Evolutionary conservation across 2,329 filamentous ascomycete species (phyloP).

Genomic region (Claviceps purpurea): DNA sequence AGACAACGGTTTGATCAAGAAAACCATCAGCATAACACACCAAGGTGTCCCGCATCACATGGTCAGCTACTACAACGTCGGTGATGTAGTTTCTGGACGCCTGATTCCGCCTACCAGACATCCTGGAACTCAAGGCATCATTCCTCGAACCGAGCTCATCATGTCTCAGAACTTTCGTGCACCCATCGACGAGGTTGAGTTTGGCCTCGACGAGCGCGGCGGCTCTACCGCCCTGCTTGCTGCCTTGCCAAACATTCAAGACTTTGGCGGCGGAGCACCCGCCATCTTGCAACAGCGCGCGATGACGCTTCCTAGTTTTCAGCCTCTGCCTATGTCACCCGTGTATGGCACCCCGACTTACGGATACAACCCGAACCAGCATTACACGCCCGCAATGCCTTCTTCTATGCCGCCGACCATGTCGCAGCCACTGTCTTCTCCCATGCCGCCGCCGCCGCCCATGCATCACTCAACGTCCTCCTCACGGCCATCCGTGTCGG

Average conservation of each 20-base stretch:
- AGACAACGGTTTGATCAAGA: constrained; percentile 70
- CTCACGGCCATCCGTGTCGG: constrained; percentile 8
- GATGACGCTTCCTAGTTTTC: constrained; percentile 13
- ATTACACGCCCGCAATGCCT: constrained; percentile 4
- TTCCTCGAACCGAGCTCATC: constrained; percentile 44
- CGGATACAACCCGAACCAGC: constrained; percentile 3
- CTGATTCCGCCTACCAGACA: constrained; percentile 47
- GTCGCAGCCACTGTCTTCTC: constrained; percentile 1
- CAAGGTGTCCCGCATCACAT: constrained; percentile 69
- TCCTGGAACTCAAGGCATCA: constrained; percentile 21
- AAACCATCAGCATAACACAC: constrained; percentile 73
- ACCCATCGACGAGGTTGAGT: constrained; percentile 47
- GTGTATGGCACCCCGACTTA: constrained; percentile 5
- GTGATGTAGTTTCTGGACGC: constrained; percentile 55
- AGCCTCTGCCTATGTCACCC: background rate
- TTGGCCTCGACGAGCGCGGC: constrained; percentile 5
- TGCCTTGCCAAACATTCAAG: constrained; percentile 6
- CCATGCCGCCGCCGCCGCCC: background rate
- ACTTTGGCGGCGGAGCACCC: constrained; percentile 5
- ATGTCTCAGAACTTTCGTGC: constrained; percentile 53
- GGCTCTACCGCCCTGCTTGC: constrained; percentile 4
- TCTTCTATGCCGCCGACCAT: constrained; percentile 5
- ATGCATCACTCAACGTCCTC: constrained; percentile 7
- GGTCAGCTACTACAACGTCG: constrained; percentile 76
- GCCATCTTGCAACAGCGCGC: constrained; percentile 15